A percentile compares a stretch with the other conserved stretches of the same genome.
These are phyloP conservation scores for Claviceps arundinis DNA, from an alignment of 2,329 filamentous ascomycete species.

Conservation along the genomic window DNA sequence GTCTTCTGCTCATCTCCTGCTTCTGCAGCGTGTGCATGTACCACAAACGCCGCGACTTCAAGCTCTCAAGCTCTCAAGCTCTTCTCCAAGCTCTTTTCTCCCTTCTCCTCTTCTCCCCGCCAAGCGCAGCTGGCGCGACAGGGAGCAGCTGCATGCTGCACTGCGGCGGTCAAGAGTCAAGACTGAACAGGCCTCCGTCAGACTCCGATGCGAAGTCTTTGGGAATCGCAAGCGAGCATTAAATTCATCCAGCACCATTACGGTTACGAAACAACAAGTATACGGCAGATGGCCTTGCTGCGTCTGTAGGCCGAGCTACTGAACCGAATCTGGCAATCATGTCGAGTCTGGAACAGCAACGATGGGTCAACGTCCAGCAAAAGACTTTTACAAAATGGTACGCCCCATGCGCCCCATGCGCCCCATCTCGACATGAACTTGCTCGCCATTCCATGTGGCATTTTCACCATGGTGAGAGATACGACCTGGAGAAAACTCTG, in stretches of 20 bases:
- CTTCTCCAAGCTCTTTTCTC: slow-evolving; percentile 5
- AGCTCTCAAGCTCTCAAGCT: neutral
- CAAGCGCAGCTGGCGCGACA: slow-evolving; percentile 23
- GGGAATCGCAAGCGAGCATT: slow-evolving; percentile 6
- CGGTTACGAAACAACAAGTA: slow-evolving; percentile 19
- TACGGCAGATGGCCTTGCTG: slow-evolving; percentile 29
- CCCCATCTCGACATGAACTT: neutral
- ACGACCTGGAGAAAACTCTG: neutral
- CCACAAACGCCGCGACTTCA: neutral
- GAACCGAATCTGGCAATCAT: slow-evolving; percentile 42
- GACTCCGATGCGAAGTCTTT: slow-evolving; percentile 8
- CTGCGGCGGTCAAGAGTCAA: slow-evolving; percentile 31
- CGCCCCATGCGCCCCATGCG: neutral
- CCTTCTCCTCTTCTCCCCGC: slow-evolving; percentile 1
- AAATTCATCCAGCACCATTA: slow-evolving; percentile 22
- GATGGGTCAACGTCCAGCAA: slow-evolving; percentile 74
- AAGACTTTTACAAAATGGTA: slow-evolving; percentile 98
- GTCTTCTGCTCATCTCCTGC: neutral
- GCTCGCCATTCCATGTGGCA: neutral
- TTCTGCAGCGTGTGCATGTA: neutral
- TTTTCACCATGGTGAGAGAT: no score
- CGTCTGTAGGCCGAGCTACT: slow-evolving; percentile 31
- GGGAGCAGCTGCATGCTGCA: slow-evolving; percentile 36
- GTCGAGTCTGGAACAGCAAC: slow-evolving; percentile 51
- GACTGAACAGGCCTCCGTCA: slow-evolving; percentile 19